These are phyloP conservation scores for Ogataea naganishii DNA, from an alignment of 805 yeast species.

Conservation along the genomic window DNA sequence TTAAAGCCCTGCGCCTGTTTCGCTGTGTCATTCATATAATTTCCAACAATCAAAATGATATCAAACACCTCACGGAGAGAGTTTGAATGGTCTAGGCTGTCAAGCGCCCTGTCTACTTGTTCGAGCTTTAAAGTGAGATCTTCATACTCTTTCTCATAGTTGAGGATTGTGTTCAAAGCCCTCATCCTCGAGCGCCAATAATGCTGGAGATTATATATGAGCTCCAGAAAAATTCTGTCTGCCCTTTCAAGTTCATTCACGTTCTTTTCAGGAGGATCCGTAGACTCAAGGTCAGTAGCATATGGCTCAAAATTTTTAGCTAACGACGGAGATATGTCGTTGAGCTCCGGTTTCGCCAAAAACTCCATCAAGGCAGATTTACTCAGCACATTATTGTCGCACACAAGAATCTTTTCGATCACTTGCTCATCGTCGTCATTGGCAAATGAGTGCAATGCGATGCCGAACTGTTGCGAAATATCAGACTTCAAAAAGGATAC, in stretches of 20 bases:
- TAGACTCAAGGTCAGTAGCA: slow-evolving; percentile 43
- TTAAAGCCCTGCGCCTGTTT: slow-evolving; percentile 93
- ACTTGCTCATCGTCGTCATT: slow-evolving; percentile 53
- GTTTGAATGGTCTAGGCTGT: slow-evolving; percentile 54
- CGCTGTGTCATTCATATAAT: slow-evolving; percentile 89
- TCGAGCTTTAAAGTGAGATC: slow-evolving; percentile 63
- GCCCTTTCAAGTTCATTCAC: slow-evolving; percentile 75
- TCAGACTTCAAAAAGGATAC: slow-evolving; percentile 72
- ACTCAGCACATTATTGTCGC: slow-evolving; percentile 63
- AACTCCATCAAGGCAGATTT: slow-evolving; percentile 78
- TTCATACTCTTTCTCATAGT: slow-evolving; percentile 70
- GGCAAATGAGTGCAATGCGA: slow-evolving; percentile 76
- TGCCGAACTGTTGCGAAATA: slow-evolving; percentile 89
- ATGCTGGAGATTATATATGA: slow-evolving; percentile 73
- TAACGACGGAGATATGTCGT: slow-evolving; percentile 64
- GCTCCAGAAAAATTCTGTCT: slow-evolving; percentile 75
- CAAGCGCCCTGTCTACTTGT: slow-evolving; percentile 65
- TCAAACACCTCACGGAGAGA: slow-evolving; percentile 68
- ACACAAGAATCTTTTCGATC: slow-evolving; percentile 61
- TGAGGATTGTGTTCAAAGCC: slow-evolving; percentile 61
- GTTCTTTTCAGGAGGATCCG: slow-evolving; percentile 53
- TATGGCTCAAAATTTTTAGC: slow-evolving; percentile 75
- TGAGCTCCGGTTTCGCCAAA: slow-evolving; percentile 63
- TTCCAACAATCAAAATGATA: slow-evolving; percentile 85
- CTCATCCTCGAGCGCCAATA: slow-evolving; percentile 93